Base-by-base conservation (phyloP, 768 basidiomycete species). In the Tricholoma hemisulphureum region DNA sequence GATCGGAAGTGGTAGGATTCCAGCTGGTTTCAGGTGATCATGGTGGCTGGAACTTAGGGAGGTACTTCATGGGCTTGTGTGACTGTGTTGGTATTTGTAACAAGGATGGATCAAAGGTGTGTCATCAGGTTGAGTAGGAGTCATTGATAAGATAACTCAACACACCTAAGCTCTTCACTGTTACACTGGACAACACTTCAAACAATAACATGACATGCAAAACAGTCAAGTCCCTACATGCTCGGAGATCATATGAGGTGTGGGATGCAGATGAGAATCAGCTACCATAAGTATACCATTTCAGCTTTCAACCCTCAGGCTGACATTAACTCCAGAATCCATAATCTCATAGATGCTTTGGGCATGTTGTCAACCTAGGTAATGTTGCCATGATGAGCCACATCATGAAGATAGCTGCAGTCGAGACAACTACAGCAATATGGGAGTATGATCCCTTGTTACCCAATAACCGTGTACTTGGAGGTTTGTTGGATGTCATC, bases 401-500 rank as follows among this genome's bases (percentile, higher is more conserved):
- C 14, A 67, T 74, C 21, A 73, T 67, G 2, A 61, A 66, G 54
- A 65, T 67, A 14, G 63, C 65, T 1, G 57, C 59, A 0, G 48
- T 71, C 6, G 67, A 71, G 37, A 72, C 57, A 3, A 51, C 61
- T 9, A 62, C 53, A 0, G 69, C 70, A 0, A 74, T 75, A 16
- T 75, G 70, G 73, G 72, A 74, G 29, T 73, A 67, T 49, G 65
- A 74, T 35, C 73, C 73, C 4, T 21, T 16, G 0, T 51, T 61
- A 3, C 9, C n/a, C 1, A 56, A 57, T 60, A 63, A 4, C n/a
- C n/a, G n/a, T n/a, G n/a, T n/a, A n/a, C n/a, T n/a, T n/a, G n/a
- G n/a, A n/a, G n/a, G n/a, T n/a, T 67, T 57, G 0, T 58, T 73
- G 1, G 67, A 73, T 55, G 67, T 70, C 1, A 69, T 75, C 37